Base-by-base conservation (phyloP, 2,329 filamentous ascomycete species). In the Fusarium burgessii region DNA sequence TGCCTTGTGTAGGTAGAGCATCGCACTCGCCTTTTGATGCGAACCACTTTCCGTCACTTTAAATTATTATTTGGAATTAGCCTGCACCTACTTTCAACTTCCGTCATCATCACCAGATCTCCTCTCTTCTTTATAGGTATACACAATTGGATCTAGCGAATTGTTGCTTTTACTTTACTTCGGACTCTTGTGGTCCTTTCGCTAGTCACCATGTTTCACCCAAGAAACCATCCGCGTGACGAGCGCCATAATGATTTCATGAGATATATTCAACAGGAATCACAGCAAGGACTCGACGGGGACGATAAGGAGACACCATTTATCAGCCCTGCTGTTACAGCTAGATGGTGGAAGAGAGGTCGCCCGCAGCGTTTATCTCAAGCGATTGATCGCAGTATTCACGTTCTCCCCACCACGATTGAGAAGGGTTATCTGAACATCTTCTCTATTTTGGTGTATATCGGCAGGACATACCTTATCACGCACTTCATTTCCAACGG, bases 371-470 rank as follows among this genome's bases (percentile, higher is more conserved):
- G 61, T 10, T 33, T 66, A 12, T 12, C 42, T 2, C 60, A 23
- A 6, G 60, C 45, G 11, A 38, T 65, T 23, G 41, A 42, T 14
- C 41, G 29, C 12, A 29, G 32, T 4, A 43, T 58, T 23, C 35
- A 57, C 10, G 36, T 33, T 14, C 40, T 62, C 10, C 17, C 38
- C 2, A 20, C 61, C 3, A 62, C 57, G 6, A 67, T 68, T 32
- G 40, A 50, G 13, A 38, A 40, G 6, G 47, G 57, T 1, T 72
- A 72, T 27, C 15, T 66, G 4, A 57, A 36, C 15, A 58, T 70
- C 5, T 70, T 72, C n/a, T 73, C 70, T 5, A 70, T 72, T 27
- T 51, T 73, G 1, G 58, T 57, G 8, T 70, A 50, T 9, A 68
- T 64, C 5, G 42, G 62, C 0, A 29, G 27, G 20, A 43, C 66